Evolutionary conservation across 495 filamentous ascomycete genomes (phyloP).

Genomic region (Penicillium antarcticum): DNA sequence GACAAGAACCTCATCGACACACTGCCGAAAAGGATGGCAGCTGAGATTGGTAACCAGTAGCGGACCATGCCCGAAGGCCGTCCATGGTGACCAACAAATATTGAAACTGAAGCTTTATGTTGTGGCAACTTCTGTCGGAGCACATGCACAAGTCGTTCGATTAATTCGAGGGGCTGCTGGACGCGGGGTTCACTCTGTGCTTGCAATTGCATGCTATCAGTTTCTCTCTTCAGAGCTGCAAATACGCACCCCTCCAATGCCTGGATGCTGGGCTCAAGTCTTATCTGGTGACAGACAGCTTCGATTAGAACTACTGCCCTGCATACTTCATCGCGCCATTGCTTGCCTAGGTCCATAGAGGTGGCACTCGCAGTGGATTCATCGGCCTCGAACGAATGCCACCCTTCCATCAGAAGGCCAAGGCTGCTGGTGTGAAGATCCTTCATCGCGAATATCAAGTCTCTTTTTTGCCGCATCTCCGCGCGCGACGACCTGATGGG

Average conservation of each 20-base stretch:
- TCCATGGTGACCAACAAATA: slow-evolving; percentile 57
- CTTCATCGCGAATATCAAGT: slow-evolving; percentile 60
- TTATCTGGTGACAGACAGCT: slow-evolving; percentile 58
- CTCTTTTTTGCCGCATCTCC: slow-evolving; percentile 67
- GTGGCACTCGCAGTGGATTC: slow-evolving; percentile 33
- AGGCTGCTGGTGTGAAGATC: slow-evolving; percentile 82
- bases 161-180: slow-evolving; percentile 54
- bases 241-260: slow-evolving; percentile 79
- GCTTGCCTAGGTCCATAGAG: slow-evolving; percentile 35
- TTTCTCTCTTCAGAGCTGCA: slow-evolving; percentile 57
- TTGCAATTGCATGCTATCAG: slow-evolving; percentile 38
- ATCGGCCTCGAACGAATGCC: slow-evolving; percentile 57
- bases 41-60: slow-evolving; percentile 77
- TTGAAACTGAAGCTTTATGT: slow-evolving; percentile 50
- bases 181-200: slow-evolving; percentile 13
- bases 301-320: slow-evolving; percentile 78
- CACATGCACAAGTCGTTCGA: slow-evolving; percentile 64
- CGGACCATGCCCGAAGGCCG: slow-evolving; percentile 72
- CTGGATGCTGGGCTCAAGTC: slow-evolving; percentile 39
- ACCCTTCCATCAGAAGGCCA: slow-evolving; percentile 81
- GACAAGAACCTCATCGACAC: slow-evolving; percentile 74
- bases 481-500: slow-evolving; percentile 67
- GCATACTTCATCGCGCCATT: slow-evolving; percentile 70
- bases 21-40: slow-evolving; percentile 67
- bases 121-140: slow-evolving; percentile 56